These are phyloP conservation scores for Boletus eberwhitei DNA, from an alignment of 768 basidiomycete species.

Conservation along the genomic window DNA sequence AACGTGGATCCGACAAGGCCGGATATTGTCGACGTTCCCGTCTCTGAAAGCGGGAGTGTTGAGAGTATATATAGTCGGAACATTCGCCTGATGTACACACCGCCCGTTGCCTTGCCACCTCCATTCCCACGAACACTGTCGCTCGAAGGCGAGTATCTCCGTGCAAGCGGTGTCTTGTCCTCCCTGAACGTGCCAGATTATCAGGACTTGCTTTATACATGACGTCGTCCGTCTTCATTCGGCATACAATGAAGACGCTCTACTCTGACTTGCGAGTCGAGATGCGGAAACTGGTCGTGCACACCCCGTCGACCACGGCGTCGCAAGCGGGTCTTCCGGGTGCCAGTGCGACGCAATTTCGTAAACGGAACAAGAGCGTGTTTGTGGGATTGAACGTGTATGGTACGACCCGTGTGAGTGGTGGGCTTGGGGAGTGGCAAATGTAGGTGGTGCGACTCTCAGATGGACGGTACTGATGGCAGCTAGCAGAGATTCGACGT, in stretches of 20 bases:
- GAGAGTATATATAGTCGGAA: conserved; percentile 60
- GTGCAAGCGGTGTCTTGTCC: neutral
- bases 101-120: conserved; percentile 59
- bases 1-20: conserved; percentile 46
- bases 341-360: neutral
- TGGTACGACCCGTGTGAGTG: conserved; percentile 63
- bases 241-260: conserved; percentile 72
- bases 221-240: conserved; percentile 63
- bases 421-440: conserved; percentile 64
- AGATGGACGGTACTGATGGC: neutral
- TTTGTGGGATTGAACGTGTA: conserved; percentile 51
- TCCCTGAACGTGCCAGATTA: conserved; percentile 1
- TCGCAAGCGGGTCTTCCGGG: too few relatives aligned
- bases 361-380: conserved; percentile 54
- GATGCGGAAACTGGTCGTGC: conserved; percentile 45
- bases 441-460: conserved; percentile 44
- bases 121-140: conserved; percentile 69
- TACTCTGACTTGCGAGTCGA: conserved; percentile 63
- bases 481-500: conserved; percentile 62
- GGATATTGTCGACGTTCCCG: conserved; percentile 24
- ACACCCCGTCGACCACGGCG: conserved; percentile 9
- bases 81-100: conserved; percentile 64
- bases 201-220: conserved; percentile 71
- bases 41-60: conserved; percentile 28
- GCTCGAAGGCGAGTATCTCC: conserved; percentile 55